These are phyloP conservation scores for Monotropa hypopitys DNA, from an alignment of 179 eudicot genomes.

Conservation along the genomic window DNA sequence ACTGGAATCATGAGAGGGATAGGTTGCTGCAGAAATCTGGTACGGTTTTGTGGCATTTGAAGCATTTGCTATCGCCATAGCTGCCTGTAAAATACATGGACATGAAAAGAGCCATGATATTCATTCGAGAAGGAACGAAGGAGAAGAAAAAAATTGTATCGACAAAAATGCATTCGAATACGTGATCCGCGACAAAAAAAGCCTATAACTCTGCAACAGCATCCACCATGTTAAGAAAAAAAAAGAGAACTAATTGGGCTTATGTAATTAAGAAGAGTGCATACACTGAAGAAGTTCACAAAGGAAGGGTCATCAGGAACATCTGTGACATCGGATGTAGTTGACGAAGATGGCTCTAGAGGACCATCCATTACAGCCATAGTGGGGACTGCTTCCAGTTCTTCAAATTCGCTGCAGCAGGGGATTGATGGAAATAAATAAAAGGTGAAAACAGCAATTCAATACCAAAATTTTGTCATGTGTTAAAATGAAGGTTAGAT, in stretches of 20 bases:
- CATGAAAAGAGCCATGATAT: neutral
- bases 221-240: neutral
- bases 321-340: slow-evolving; percentile 35
- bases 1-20: slow-evolving; percentile 28
- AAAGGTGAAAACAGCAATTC: neutral
- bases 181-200: neutral
- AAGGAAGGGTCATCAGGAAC: slow-evolving; percentile 53
- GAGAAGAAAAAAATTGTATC: neutral
- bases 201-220: neutral
- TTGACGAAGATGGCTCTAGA: slow-evolving; percentile 51
- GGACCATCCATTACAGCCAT: slow-evolving; percentile 87
- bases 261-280: slow-evolving; percentile 8
- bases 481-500: slow-evolving; percentile 1
- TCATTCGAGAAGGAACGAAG: neutral
- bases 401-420: slow-evolving; percentile 63
- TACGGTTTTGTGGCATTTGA: slow-evolving; percentile 29
- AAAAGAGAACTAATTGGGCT: neutral
- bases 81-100: slow-evolving; percentile 25
- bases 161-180: neutral
- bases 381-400: slow-evolving; percentile 75
- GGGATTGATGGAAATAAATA: neutral
- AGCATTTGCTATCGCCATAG: slow-evolving; percentile 38
- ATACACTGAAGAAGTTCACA: slow-evolving; percentile 71
- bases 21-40: slow-evolving; percentile 23
- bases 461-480: neutral